A percentile compares a stretch with the other conserved stretches of the same genome.
These are phyloP conservation scores for Citrus maxima DNA, from an alignment of 345 rosid species.

Conservation along the genomic window DNA sequence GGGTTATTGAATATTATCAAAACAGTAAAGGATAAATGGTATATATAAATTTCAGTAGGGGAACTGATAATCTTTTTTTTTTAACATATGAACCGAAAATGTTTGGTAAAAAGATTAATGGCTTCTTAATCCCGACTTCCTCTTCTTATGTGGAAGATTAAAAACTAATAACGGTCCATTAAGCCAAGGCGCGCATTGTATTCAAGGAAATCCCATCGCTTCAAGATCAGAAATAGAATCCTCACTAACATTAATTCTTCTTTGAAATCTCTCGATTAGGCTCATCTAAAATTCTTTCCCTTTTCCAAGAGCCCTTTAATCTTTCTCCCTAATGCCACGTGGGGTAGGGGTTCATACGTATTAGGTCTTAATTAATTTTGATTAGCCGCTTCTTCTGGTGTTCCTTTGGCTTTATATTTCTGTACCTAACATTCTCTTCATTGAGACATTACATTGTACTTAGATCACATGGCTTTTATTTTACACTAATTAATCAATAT, in stretches of 20 bases:
- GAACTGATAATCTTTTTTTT: too few relatives aligned
- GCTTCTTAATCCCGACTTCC: neutral
- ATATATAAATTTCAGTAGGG: too few relatives aligned
- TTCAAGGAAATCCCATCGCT: neutral
- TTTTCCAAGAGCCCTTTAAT: neutral
- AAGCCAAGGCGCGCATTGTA: neutral
- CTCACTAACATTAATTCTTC: neutral
- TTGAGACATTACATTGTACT: neutral
- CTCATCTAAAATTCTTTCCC: constrained; percentile 2
- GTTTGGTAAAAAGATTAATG: neutral
- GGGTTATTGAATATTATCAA: too few relatives aligned
- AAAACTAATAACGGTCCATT: neutral
- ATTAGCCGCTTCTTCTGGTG: neutral
- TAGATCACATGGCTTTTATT: too few relatives aligned
- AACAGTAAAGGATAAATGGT: too few relatives aligned
- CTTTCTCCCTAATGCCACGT: neutral
- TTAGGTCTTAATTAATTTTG: neutral
- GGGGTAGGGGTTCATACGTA: neutral
- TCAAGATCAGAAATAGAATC: neutral
- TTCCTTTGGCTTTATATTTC: neutral
- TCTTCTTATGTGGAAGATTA: neutral
- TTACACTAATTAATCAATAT: neutral
- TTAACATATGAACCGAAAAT: too few relatives aligned
- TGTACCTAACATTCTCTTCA: neutral
- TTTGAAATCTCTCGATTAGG: neutral